Evolutionary conservation across 176 grass and related monocot genomes (phyloP).

Genomic region (Tillandsia leiboldiana): DNA sequence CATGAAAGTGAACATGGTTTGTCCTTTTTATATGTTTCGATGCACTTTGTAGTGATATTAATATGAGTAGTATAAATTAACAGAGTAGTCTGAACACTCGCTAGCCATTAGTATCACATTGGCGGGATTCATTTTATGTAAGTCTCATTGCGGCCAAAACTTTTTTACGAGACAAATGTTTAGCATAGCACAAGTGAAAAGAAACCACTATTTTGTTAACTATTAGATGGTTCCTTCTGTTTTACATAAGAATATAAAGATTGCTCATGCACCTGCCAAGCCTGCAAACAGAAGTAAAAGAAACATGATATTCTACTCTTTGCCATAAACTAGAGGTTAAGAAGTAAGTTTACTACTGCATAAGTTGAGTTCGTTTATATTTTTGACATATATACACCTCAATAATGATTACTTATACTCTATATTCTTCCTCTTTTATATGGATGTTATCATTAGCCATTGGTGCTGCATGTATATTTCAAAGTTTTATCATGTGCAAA

Average conservation of each 20-base stretch:
- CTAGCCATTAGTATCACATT: not conserved
- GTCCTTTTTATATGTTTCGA: not conserved
- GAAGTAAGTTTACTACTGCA: not conserved
- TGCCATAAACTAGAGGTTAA: not conserved
- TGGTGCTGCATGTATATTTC: too few species aligned
- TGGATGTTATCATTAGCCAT: not conserved
- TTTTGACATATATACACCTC: not conserved
- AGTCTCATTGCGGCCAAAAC: not conserved
- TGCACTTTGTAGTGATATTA: not conserved
- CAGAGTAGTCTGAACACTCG: not conserved
- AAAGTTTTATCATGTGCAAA: too few species aligned
- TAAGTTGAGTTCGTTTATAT: not conserved
- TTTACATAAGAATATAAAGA: not conserved
- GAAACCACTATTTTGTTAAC: not conserved
- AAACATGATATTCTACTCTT: too few species aligned
- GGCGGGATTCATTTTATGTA: not conserved
- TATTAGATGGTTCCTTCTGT: not conserved
- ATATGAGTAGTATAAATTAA: not conserved
- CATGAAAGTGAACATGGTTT: not conserved
- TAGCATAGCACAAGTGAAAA: not conserved
- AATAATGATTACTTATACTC: not conserved
- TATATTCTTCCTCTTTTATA: not conserved
- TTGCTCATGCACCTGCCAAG: not conserved
- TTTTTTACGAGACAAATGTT: not conserved
- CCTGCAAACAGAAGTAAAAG: not conserved